Conservation (phyloP, 2,329 filamentous ascomycete species). For the Aspergillus melleus region DNA sequence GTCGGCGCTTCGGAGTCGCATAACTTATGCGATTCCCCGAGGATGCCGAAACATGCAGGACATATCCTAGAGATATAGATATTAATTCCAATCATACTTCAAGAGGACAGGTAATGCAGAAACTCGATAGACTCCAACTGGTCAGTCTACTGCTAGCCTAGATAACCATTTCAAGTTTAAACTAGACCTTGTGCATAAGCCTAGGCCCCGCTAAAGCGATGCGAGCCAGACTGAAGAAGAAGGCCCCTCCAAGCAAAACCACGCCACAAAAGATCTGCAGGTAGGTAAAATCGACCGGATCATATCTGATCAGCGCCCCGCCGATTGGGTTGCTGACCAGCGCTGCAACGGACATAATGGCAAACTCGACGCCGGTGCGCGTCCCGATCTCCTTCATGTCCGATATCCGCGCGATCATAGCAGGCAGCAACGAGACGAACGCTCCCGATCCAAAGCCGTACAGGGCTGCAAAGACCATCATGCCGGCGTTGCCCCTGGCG, state of each 20-base stretch:
- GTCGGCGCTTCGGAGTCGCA: no score
- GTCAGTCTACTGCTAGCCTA: no score
- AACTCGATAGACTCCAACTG: no score
- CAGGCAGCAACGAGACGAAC: neutral
- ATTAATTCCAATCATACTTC: no score
- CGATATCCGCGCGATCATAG: neutral
- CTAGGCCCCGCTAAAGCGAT: no score
- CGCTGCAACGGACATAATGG: neutral
- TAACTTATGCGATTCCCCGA: no score
- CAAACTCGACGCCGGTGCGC: neutral
- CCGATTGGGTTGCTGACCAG: neutral
- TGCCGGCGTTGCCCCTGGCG: neutral
- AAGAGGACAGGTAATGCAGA: no score
- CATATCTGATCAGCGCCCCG: neutral
- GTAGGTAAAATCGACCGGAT: neutral
- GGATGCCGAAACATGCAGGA: no score
- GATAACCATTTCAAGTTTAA: no score
- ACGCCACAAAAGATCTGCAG: neutral
- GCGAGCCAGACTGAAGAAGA: neutral
- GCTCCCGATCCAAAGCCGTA: constrained; percentile 1
- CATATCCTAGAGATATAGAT: no score
- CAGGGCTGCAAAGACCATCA: constrained; percentile 4
- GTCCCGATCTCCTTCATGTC: neutral
- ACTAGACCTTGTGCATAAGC: no score
- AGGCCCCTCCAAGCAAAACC: neutral